Base-by-base conservation (phyloP, 129 eudicot genomes). In the Artemisia tridentata region DNA sequence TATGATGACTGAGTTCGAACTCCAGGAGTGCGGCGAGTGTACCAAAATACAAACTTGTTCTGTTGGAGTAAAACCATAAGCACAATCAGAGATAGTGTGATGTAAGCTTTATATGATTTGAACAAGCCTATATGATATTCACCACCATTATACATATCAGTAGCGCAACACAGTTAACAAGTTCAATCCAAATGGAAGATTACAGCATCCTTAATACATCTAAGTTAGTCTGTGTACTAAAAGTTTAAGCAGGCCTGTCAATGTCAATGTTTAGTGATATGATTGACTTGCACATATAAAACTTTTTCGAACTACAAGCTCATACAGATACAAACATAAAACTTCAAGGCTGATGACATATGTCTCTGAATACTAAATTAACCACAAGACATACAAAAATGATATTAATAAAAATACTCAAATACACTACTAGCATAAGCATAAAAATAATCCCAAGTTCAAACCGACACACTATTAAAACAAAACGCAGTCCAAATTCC, bases 21-120 rank as follows among this genome's bases (percentile, higher is more conserved):
- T 59, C 99, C 99, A 67, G 96, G 91, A 47, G 92, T 88, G 79
- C 96, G 99, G 13, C 99, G 99, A 68, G 99, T 95, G 85, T 95
- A 95, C 99, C 97, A 95, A 58, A 95, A 86, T 17, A 90, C 91
- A 82, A 85, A 86, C 80, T 86, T 95, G 77, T 90, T 67, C 99
- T 95, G 92, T 63, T 63, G 54, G 41, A 66, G 63, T 19, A 74
- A 21, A 47, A 74, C 61, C 25, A 73, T 48, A 60, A 68, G 60
- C 56, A 76, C 3, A 8, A 65, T 57, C 50, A 61, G 55, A 12
- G 49, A 59, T 12, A 34, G 18, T 75, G 50, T 16, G 48, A 38
- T 3, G 38, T 14, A 45, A 59, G 31, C 41, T 74, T 46, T 41
- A 63, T 23, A 45, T 8, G 55, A 55, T 29, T 41, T 8, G 46